A percentile compares a stretch with the other conserved stretches of the same genome.
These are phyloP conservation scores for Aulographum hederae DNA, from an alignment of 2,329 filamentous ascomycete species.

Conservation along the genomic window DNA sequence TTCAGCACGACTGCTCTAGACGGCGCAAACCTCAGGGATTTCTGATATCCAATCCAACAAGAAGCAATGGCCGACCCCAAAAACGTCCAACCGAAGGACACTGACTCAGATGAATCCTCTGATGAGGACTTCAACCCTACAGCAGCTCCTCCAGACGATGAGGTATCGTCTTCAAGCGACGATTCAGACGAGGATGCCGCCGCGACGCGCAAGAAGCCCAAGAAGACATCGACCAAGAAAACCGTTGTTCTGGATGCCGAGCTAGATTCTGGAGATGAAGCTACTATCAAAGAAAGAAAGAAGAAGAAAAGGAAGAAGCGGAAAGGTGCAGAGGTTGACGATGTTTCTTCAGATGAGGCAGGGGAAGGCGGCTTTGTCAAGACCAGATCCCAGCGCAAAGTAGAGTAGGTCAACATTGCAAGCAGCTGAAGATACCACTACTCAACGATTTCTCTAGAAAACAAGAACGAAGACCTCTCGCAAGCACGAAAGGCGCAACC, in stretches of 20 bases:
- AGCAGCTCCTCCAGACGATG: conserved; percentile 27
- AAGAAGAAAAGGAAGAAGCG: conserved; percentile 30
- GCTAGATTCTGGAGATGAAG: conserved; percentile 48
- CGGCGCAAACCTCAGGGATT: too few species aligned
- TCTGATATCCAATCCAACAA: too few species aligned
- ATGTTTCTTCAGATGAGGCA: conserved; percentile 23
- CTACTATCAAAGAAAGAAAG: conserved; percentile 41
- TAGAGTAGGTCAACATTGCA: conserved; percentile 32
- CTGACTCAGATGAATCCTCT: conserved; percentile 28
- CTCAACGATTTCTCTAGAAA: conserved; percentile 14
- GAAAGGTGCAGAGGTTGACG: conserved; percentile 9
- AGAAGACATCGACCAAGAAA: conserved; percentile 7
- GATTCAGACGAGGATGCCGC: conserved; percentile 16
- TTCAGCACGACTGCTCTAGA: too few species aligned
- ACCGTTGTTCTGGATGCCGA: conserved; percentile 10
- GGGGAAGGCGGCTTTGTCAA: conserved; percentile 45
- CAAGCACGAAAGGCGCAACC: conserved; percentile 41
- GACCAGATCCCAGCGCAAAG: conserved; percentile 51
- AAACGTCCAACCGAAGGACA: too few species aligned
- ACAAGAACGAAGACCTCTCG: conserved; percentile 36
- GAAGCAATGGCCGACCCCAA: too few species aligned
- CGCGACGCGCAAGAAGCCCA: conserved; percentile 13
- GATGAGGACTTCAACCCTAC: conserved; percentile 60
- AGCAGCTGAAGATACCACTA: not conserved
- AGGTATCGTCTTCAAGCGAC: conserved; percentile 32